Percentiles rank a stretch among this genome's conserved stretches.
Conservation (phyloP, 1,139 yeast species). For the Magnusiomyces suaveolens region DNA sequence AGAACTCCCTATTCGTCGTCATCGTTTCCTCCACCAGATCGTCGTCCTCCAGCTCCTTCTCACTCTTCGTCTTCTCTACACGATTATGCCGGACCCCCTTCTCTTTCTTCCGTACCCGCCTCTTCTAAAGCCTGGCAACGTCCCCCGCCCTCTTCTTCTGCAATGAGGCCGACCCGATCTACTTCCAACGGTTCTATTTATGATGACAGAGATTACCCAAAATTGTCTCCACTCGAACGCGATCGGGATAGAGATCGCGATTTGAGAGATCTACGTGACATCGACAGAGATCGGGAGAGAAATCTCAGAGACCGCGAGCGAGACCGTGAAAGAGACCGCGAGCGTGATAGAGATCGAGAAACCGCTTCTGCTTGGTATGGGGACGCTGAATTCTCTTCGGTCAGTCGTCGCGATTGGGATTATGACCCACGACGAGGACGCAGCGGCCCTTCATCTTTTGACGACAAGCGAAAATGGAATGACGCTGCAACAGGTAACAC, state of each 20-base stretch:
- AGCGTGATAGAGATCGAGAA: constrained; percentile 16
- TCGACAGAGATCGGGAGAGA: constrained; percentile 17
- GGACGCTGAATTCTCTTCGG: constrained; percentile 2
- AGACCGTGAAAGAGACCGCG: constrained; percentile 16
- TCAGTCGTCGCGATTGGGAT: constrained; percentile 6
- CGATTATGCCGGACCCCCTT: neutral
- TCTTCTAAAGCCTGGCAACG: neutral
- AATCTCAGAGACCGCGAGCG: constrained; percentile 19
- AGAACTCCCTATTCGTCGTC: constrained; percentile 2
- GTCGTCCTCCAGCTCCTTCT: neutral
- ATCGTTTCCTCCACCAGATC: constrained; percentile 1
- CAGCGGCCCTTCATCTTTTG: neutral
- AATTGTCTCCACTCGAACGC: neutral
- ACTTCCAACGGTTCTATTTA: neutral
- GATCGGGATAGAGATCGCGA: constrained; percentile 6
- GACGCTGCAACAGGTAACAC: neutral
- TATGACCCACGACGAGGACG: constrained; percentile 3
- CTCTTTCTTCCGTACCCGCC: neutral
- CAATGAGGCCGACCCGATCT: neutral
- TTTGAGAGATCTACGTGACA: too few species aligned
- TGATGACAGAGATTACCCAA: constrained; percentile 1
- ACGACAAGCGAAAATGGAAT: constrained; percentile 3
- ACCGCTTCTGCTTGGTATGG: constrained; percentile 12
- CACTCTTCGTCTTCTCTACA: constrained; percentile 1
- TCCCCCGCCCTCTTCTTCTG: neutral